Evolutionary conservation across 1,139 yeast genomes (phyloP).

Genomic region (Kodamaea anthophila): DNA sequence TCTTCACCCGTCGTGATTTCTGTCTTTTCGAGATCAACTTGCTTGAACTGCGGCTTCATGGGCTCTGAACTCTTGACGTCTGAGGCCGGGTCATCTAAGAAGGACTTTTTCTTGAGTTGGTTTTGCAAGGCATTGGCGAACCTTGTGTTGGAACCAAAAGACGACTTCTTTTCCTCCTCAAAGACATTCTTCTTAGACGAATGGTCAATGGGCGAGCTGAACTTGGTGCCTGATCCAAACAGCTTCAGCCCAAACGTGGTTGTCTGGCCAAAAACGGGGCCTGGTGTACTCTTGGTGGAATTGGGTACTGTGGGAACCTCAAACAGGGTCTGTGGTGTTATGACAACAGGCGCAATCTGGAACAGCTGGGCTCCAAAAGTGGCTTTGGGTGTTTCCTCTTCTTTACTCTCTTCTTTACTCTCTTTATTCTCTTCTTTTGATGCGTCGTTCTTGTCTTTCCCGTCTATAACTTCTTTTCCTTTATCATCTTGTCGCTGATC

Average conservation of each 20-base stretch:
- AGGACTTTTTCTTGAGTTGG: conserved; percentile 46
- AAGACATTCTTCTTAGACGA: conserved; percentile 30
- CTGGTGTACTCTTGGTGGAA: conserved; percentile 10
- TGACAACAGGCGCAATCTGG: conserved; percentile 14
- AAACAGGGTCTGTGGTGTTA: conserved; percentile 20
- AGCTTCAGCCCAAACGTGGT: conserved; percentile 42
- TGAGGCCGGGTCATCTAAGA: conserved; percentile 37
- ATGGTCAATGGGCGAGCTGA: conserved; percentile 1
- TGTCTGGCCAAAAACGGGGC: conserved; percentile 29
- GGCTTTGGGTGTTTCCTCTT: conserved; percentile 7
- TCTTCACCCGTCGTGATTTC: conserved; percentile 84
- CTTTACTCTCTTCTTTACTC: background rate
- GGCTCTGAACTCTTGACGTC: conserved; percentile 5
- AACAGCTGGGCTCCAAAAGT: conserved; percentile 32
- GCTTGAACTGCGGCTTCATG: conserved; percentile 37
- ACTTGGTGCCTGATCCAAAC: conserved; percentile 11
- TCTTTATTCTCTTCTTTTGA: background rate
- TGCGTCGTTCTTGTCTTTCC: background rate
- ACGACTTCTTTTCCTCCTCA: conserved; percentile 14
- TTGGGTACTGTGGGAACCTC: conserved; percentile 12
- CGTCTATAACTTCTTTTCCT: too few relatives aligned
- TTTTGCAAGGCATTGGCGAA: conserved; percentile 54
- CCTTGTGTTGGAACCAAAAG: conserved; percentile 55
- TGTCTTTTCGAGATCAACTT: conserved; percentile 48
- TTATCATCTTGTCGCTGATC: too few relatives aligned